Evolutionary conservation across 129 eudicot species (phyloP).

Genomic region (Sambucus nigra): DNA sequence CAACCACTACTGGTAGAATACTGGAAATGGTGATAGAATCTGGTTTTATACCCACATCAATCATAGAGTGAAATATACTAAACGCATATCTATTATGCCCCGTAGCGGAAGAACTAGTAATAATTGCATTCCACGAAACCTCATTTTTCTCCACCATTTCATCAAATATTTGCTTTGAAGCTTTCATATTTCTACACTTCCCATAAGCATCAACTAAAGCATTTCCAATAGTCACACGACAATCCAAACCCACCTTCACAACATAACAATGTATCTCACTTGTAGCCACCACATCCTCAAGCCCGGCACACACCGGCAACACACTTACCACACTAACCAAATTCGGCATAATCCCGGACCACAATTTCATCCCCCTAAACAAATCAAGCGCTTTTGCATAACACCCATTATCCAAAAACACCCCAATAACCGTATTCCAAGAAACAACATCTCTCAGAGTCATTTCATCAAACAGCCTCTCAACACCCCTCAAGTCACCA

Average conservation of each 20-base stretch:
- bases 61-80: constrained; percentile 33
- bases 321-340: constrained; percentile 39
- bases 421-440: constrained; percentile 43
- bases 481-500: constrained; percentile 18
- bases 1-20: constrained; percentile 46
- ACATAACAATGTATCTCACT: constrained; percentile 36
- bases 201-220: constrained; percentile 53
- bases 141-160: constrained; percentile 31
- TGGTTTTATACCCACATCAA: constrained; percentile 17
- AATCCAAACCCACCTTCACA: constrained; percentile 34
- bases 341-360: constrained; percentile 22
- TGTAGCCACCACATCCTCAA: constrained; percentile 19
- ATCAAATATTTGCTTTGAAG: constrained; percentile 17
- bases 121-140: constrained; percentile 49
- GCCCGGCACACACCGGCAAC: constrained; percentile 35
- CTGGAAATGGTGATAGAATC: constrained; percentile 49
- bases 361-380: constrained; percentile 29
- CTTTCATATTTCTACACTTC: constrained; percentile 33
- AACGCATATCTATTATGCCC: constrained; percentile 25
- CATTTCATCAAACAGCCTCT: constrained; percentile 48
- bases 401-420: constrained; percentile 19
- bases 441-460: constrained; percentile 35
- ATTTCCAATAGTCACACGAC: constrained; percentile 27
- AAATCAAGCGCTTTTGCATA: constrained; percentile 7
- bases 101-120: constrained; percentile 21